phyloP scores from a whole-genome alignment of 306 rosid genomes.

The Sesbania bispinosa region DNA sequence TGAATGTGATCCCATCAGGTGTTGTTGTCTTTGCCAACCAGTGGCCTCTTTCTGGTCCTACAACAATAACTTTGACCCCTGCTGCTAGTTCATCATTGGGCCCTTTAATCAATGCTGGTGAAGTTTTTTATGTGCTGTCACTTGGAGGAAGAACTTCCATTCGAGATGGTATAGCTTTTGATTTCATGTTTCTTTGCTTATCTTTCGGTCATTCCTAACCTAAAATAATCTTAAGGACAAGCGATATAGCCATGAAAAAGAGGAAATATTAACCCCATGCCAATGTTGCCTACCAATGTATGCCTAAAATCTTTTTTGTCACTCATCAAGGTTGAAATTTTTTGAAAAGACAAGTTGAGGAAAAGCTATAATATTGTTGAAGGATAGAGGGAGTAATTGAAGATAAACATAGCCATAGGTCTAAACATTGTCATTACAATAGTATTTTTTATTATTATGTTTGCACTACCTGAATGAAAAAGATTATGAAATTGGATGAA shows the following conservation, averaged over 20 bases:
- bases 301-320: conserved; percentile 3
- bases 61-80: conserved; percentile 62
- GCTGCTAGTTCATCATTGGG: conserved; percentile 50
- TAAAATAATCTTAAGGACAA: conserved; percentile 11
- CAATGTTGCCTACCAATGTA: neutral
- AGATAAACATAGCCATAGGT: neutral
- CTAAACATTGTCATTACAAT: neutral
- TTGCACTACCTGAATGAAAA: neutral
- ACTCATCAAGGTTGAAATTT: neutral
- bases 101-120: conserved; percentile 83
- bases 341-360: neutral
- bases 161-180: conserved; percentile 65
- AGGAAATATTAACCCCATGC: neutral
- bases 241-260: neutral
- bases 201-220: conserved; percentile 12
- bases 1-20: conserved; percentile 58
- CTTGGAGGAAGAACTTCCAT: conserved; percentile 70
- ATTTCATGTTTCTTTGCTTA: conserved; percentile 13
- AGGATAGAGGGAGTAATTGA: neutral
- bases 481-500: neutral
- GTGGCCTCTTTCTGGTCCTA: conserved; percentile 85
- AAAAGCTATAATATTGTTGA: neutral
- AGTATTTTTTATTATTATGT: neutral
- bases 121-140: conserved; percentile 53
- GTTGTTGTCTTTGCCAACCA: conserved; percentile 63